phyloP scores from a whole-genome alignment of 1,284 basidiomycete species.

The Trichosporon faecale region DNA sequence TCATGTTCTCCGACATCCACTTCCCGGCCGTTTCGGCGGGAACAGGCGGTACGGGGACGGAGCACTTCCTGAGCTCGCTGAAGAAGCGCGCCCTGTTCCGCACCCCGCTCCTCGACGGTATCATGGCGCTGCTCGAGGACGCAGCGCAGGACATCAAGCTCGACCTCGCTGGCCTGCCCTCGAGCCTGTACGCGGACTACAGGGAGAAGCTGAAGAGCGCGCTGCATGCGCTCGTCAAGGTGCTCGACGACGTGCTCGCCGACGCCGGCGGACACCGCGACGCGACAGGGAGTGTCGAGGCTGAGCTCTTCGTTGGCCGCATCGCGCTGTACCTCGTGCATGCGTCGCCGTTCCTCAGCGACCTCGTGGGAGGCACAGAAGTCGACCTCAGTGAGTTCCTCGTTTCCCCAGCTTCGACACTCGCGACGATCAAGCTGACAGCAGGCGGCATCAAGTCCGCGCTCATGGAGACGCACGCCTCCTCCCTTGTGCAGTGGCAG shows the following conservation, averaged over 20 bases:
- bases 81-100: conserved; percentile 39
- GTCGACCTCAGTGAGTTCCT: conserved; percentile 27
- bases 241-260: conserved; percentile 35
- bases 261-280: conserved; percentile 27
- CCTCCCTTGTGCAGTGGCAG: conserved; percentile 37
- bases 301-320: conserved; percentile 46
- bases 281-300: conserved; percentile 34
- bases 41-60: conserved; percentile 28
- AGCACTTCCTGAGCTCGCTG: conserved; percentile 38
- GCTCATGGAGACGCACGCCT: conserved; percentile 33
- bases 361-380: conserved; percentile 28
- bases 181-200: conserved; percentile 30
- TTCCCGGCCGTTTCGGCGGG: conserved; percentile 37
- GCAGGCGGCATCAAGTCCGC: conserved; percentile 17
- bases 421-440: conserved; percentile 11
- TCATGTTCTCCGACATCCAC: conserved; percentile 42
- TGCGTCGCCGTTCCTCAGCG: conserved; percentile 32
- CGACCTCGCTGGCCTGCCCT: conserved; percentile 38
- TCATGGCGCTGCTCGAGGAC: conserved; percentile 38
- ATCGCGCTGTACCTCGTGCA: conserved; percentile 44
- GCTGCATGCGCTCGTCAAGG: conserved; percentile 30
- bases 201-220: conserved; percentile 25
- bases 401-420: background rate
- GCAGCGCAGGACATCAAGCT: conserved; percentile 34
- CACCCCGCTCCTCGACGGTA: conserved; percentile 43